Evolutionary conservation across 2,329 filamentous ascomycete genomes (phyloP).

Genomic region (Cladobotryum protrusum): DNA sequence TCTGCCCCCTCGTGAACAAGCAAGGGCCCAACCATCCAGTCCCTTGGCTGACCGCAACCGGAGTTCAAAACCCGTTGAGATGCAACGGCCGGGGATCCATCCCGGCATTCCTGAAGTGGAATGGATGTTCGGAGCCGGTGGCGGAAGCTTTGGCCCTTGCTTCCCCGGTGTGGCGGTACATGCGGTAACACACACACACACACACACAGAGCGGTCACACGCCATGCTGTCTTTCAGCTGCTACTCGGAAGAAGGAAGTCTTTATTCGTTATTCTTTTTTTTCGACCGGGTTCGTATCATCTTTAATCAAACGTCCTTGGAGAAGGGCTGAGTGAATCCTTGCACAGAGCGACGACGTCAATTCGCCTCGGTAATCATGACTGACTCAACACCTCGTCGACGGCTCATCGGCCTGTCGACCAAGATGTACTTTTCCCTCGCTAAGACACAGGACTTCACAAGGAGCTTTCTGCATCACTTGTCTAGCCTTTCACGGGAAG

Average conservation of each 20-base stretch:
- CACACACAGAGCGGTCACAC: no score
- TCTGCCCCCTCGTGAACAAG: not conserved
- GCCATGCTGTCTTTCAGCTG: no score
- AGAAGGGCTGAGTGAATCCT: no score
- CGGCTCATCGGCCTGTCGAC: constrained; percentile 67
- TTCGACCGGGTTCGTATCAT: no score
- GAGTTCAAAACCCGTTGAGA: not conserved
- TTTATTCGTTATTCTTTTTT: no score
- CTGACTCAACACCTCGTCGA: constrained; percentile 30
- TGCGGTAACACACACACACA: no score
- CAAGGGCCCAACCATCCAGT: not conserved
- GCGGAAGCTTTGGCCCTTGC: not conserved
- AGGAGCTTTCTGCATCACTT: constrained; percentile 41
- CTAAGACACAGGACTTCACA: constrained; percentile 54
- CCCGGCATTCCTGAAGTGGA: constrained; percentile 11
- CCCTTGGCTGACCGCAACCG: constrained; percentile 2
- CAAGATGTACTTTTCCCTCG: constrained; percentile 72
- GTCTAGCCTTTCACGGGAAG: constrained; percentile 33
- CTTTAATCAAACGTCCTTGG: no score
- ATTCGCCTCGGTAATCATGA: constrained; percentile 1
- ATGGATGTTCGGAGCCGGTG: constrained; percentile 9
- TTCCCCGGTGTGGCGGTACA: constrained; percentile 3
- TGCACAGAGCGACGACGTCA: not conserved
- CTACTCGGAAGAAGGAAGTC: no score
- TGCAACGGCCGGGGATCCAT: not conserved